phyloP scores from a whole-genome alignment of 2,329 filamentous ascomycete genomes.

The Mycosphaerella sp. region DNA sequence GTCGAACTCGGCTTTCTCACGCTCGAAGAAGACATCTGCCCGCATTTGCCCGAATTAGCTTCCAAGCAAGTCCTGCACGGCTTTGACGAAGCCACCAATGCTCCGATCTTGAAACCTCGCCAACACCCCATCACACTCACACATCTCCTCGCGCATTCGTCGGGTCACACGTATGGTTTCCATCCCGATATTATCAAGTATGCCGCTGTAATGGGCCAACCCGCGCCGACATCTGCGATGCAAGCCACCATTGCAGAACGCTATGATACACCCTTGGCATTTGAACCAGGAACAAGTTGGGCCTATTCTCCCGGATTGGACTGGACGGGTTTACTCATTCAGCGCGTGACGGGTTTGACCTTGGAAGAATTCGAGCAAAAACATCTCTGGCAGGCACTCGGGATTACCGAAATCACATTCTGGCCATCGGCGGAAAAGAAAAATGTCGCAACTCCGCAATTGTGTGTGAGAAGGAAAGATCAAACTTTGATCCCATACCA shows the following conservation, averaged over 20 bases:
- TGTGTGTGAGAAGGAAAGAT: conserved; percentile 20
- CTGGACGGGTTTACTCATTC: conserved; percentile 50
- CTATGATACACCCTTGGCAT: conserved; percentile 43
- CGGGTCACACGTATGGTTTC: conserved; percentile 44
- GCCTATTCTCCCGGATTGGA: conserved; percentile 46
- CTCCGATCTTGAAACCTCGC: conserved; percentile 28
- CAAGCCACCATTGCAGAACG: conserved; percentile 37
- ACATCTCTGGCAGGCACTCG: conserved; percentile 43
- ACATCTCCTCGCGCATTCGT: conserved; percentile 48
- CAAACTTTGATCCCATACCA: conserved; percentile 20
- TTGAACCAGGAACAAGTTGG: conserved; percentile 49
- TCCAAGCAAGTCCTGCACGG: conserved; percentile 45
- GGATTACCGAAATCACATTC: conserved; percentile 34
- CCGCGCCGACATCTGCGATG: background rate
- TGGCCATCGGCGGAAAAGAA: conserved; percentile 21
- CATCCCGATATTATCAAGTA: conserved; percentile 33
- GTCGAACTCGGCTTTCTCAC: conserved; percentile 48
- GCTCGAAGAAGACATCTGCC: conserved; percentile 43
- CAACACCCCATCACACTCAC: conserved; percentile 44
- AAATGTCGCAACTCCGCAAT: conserved; percentile 18
- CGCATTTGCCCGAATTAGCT: conserved; percentile 45
- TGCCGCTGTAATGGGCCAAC: conserved; percentile 13
- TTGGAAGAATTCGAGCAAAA: conserved; percentile 43
- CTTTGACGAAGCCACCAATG: conserved; percentile 38
- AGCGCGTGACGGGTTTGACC: conserved; percentile 40